Base-by-base conservation (phyloP, 192 early-diverging fungal genomes). In the Helicostylum pulchrum region DNA sequence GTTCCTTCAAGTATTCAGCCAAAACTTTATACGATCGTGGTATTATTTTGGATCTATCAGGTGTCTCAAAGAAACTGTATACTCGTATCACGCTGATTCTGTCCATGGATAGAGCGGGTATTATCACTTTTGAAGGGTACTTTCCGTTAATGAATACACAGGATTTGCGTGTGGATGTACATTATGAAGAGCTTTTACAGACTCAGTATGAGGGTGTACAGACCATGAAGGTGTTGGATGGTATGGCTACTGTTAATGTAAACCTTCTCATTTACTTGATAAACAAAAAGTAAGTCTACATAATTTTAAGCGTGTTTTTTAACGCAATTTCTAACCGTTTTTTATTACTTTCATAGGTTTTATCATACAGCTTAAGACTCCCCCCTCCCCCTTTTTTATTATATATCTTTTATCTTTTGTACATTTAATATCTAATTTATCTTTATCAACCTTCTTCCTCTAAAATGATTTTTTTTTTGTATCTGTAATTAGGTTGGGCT, bases 1-100 rank as follows among this genome's bases (percentile, higher is more conserved):
- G 98, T 4, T 98, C 96, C 48, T 97, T 86, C 86, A 98, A 99
- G 86, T 99, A 96, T 80, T 92, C 91, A 15, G 98, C 96, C 1
- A 87, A 93, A 67, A 86, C 93, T 58, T 78, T 99, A 57, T 84
- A 93, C 68, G 91, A 96, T 67, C 92, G 93, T 74, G 95, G 96
- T 56, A 93, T 99, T 4, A 77, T 99, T 43, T 70, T 98, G 20
- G 86, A 88, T 43, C 75, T 99, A 10, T 88, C 90, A 17, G 95
- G 90, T 39, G 85, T 93, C 45, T 78, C 80, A 49, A 90, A 90
- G 56, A 90, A 90, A 59, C 89, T 92, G 76, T 97, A 94, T 70
- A 88, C 91, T 61, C 85, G 87, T 65, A 91, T 99, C 55, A 87
- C 86, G 7, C 74, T 99, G 43, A 94, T 90, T 0, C 89, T 99